Conservation (phyloP, 106 monocot species). For the Allium fistulosum region DNA sequence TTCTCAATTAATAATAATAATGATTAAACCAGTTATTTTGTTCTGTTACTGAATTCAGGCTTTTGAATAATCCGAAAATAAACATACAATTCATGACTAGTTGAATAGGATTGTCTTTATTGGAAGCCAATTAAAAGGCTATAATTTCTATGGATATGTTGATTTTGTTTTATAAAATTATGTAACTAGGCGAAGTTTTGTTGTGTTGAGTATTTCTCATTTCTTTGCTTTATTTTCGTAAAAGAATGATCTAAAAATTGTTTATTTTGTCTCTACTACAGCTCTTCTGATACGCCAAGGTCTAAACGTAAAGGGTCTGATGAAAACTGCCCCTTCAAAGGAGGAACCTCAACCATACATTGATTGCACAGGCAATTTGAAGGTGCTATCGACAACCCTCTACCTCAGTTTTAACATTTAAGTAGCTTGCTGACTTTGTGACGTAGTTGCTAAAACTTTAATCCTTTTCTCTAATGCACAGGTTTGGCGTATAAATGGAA, state of each 20-base stretch:
- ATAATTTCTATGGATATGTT: neutral
- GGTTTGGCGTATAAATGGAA: conserved; percentile 89
- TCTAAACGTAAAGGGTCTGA: conserved; percentile 77
- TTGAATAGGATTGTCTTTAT: too few relatives aligned
- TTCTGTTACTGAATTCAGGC: too few relatives aligned
- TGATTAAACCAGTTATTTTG: too few relatives aligned
- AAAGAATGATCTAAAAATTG: neutral
- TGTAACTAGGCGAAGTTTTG: neutral
- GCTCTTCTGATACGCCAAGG: conserved; percentile 96
- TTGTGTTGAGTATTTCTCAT: neutral
- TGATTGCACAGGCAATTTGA: conserved; percentile 93
- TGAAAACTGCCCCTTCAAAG: conserved; percentile 75
- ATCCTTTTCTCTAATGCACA: conserved; percentile 13
- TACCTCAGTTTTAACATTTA: conserved; percentile 3
- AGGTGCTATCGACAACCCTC: conserved; percentile 38
- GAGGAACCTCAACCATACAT: conserved; percentile 95
- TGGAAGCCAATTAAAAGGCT: too few relatives aligned
- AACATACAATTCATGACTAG: too few relatives aligned
- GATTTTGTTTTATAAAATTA: neutral
- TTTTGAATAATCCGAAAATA: too few relatives aligned
- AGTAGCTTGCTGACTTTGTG: neutral
- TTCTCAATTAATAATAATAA: too few relatives aligned
- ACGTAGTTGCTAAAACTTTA: too few relatives aligned
- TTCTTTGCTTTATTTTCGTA: neutral
- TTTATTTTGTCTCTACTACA: conserved; percentile 17